Conservation (phyloP, 140 eudicot genomes). For the Bidens hawaiensis region DNA sequence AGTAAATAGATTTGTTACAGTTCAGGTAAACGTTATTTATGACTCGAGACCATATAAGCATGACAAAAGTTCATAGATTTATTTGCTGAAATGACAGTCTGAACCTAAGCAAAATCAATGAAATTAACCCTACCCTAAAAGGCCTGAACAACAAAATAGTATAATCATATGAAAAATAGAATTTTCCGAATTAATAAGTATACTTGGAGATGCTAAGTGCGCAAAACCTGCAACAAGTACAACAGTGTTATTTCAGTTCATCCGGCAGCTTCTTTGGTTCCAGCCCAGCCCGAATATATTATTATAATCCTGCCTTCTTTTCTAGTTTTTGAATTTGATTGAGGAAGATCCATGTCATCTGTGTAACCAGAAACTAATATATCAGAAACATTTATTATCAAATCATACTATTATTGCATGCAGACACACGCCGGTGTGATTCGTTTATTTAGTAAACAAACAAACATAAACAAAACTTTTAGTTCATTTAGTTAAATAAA, state of each 20-base stretch:
- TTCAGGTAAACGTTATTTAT: not conserved
- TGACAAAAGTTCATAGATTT: slow-evolving; percentile 8
- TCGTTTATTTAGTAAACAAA: no score
- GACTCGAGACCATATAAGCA: not conserved
- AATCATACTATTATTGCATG: not conserved
- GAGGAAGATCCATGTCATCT: slow-evolving; percentile 54
- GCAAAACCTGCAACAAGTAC: slow-evolving; percentile 34
- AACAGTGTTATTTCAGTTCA: slow-evolving; percentile 29
- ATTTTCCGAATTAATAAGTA: not conserved
- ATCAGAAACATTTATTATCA: slow-evolving; percentile 17
- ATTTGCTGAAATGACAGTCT: slow-evolving; percentile 16
- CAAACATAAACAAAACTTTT: no score
- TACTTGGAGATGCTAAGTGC: slow-evolving; percentile 31
- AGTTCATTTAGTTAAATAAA: no score
- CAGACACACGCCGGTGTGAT: not conserved
- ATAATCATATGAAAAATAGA: slow-evolving; percentile 20
- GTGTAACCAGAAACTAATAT: slow-evolving; percentile 4
- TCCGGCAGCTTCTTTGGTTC: slow-evolving; percentile 8
- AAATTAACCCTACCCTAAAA: slow-evolving; percentile 28
- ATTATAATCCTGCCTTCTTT: slow-evolving; percentile 35
- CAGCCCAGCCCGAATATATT: not conserved
- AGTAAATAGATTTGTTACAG: not conserved
- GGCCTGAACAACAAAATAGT: slow-evolving; percentile 12
- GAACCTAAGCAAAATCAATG: slow-evolving; percentile 13
- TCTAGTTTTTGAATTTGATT: slow-evolving; percentile 48